phyloP scores from a whole-genome alignment of 768 basidiomycete genomes.

The Collybia nuda region DNA sequence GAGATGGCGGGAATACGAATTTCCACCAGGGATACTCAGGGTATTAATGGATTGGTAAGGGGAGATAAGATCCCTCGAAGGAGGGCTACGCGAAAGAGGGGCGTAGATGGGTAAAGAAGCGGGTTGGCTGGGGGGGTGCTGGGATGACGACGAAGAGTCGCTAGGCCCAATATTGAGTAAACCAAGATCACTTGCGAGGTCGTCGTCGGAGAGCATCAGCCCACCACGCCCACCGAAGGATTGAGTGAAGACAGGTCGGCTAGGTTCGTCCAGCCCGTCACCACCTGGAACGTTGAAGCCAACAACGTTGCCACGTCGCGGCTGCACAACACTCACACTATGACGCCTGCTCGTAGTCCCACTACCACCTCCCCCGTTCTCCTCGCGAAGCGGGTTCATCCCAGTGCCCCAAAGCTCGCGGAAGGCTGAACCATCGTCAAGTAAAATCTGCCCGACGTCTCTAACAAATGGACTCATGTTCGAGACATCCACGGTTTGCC shows the following conservation, averaged over 20 bases:
- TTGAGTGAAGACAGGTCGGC: conserved; percentile 29
- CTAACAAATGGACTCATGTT: conserved; percentile 88
- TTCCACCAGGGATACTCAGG: conserved; percentile 51
- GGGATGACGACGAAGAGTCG: conserved; percentile 41
- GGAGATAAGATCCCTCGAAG: conserved; percentile 48
- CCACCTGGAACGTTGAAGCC: conserved; percentile 65
- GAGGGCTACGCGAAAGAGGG: conserved; percentile 63
- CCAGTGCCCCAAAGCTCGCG: conserved; percentile 72
- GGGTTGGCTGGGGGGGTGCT: conserved; percentile 63
- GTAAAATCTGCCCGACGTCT: conserved; percentile 75
- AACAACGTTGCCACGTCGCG: conserved; percentile 60
- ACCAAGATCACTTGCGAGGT: conserved; percentile 71
- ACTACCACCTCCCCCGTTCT: conserved; percentile 64
- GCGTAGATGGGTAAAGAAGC: conserved; percentile 78
- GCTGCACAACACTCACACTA: conserved; percentile 82
- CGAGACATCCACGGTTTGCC: conserved; percentile 50
- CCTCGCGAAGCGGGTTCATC: conserved; percentile 60
- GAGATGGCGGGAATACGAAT: conserved; percentile 44
- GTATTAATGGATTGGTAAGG: conserved; percentile 60
- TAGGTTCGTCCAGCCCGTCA: conserved; percentile 34
- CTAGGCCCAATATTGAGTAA: conserved; percentile 55
- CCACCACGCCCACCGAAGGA: conserved; percentile 49
- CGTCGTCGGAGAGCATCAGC: conserved; percentile 74
- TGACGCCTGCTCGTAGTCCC: conserved; percentile 83
- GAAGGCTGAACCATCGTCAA: conserved; percentile 72